These are phyloP conservation scores for Albatrellus sp. DNA, from an alignment of 1,284 basidiomycete genomes.

Conservation along the genomic window DNA sequence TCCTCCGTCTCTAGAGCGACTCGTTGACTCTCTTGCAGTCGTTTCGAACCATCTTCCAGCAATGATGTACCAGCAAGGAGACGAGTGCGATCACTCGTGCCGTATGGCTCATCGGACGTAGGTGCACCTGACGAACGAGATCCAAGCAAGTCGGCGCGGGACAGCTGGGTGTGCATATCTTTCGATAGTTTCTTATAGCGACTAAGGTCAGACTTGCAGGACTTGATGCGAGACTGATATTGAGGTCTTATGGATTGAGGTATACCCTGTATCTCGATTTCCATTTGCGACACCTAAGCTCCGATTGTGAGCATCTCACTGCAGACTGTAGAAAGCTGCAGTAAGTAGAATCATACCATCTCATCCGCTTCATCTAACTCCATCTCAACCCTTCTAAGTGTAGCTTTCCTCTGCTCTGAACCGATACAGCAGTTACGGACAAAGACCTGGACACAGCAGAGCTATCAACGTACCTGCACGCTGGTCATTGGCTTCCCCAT, in stretches of 20 bases:
- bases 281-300: constrained; percentile 90
- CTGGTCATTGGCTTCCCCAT: constrained; percentile 43
- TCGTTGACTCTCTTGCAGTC: constrained; percentile 84
- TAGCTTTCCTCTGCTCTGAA: constrained; percentile 74
- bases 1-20: constrained; percentile 95
- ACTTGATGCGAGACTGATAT: constrained; percentile 63
- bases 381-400: constrained; percentile 81
- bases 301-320: constrained; percentile 5
- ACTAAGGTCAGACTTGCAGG: constrained; percentile 62
- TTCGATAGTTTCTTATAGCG: constrained; percentile 71
- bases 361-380: constrained; percentile 98
- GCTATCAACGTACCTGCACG: constrained; percentile 34
- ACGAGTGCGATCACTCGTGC: constrained; percentile 58
- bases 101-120: constrained; percentile 75
- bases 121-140: constrained; percentile 31
- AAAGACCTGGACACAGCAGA: not conserved
- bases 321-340: not conserved
- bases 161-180: constrained; percentile 44
- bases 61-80: constrained; percentile 64
- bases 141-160: constrained; percentile 47
- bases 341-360: constrained; percentile 46
- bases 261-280: constrained; percentile 96
- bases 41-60: constrained; percentile 67
- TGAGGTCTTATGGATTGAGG: constrained; percentile 71
- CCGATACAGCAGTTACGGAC: not conserved